A percentile compares a stretch with the other conserved stretches of the same genome.
phyloP scores from a whole-genome alignment of 139 green algal genomes.

The Spirogloea muscicola region DNA sequence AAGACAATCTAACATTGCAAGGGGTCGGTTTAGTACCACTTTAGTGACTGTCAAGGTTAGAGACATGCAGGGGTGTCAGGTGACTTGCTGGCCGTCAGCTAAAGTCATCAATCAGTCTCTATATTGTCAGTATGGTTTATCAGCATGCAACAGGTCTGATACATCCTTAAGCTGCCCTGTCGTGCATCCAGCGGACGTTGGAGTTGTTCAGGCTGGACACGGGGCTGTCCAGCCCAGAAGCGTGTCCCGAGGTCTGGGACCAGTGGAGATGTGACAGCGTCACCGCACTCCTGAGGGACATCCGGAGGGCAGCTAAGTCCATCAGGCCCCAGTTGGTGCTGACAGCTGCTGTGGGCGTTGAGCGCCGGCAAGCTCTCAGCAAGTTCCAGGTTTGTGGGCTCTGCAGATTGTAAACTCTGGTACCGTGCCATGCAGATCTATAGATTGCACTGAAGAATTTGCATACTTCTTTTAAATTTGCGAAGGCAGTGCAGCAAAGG shows the following conservation, averaged over 20 bases:
- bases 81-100: too few relatives aligned
- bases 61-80: too few relatives aligned
- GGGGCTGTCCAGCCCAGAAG: slow-evolving; percentile 7
- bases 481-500: too few relatives aligned
- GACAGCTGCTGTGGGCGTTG: slow-evolving; percentile 13
- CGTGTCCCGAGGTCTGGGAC: slow-evolving; percentile 1
- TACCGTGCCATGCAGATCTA: background rate
- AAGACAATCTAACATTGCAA: too few relatives aligned
- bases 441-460: too few relatives aligned
- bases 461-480: too few relatives aligned
- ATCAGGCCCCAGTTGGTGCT: slow-evolving; percentile 12
- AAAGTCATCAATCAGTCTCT: too few relatives aligned
- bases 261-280: slow-evolving; percentile 20
- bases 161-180: too few relatives aligned
- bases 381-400: slow-evolving; percentile 27
- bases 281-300: slow-evolving; percentile 21
- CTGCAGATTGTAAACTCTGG: background rate
- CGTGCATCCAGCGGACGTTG: slow-evolving; percentile 21
- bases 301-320: slow-evolving; percentile 1
- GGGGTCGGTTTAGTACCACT: too few relatives aligned
- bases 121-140: too few relatives aligned
- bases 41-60: too few relatives aligned
- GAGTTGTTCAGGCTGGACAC: slow-evolving; percentile 11
- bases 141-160: too few relatives aligned
- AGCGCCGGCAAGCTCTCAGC: slow-evolving; percentile 9